Percentiles rank a stretch among this genome's conserved stretches.
Conservation (phyloP, 2,329 filamentous ascomycete genomes). For the Aspergillus udagawae region DNA sequence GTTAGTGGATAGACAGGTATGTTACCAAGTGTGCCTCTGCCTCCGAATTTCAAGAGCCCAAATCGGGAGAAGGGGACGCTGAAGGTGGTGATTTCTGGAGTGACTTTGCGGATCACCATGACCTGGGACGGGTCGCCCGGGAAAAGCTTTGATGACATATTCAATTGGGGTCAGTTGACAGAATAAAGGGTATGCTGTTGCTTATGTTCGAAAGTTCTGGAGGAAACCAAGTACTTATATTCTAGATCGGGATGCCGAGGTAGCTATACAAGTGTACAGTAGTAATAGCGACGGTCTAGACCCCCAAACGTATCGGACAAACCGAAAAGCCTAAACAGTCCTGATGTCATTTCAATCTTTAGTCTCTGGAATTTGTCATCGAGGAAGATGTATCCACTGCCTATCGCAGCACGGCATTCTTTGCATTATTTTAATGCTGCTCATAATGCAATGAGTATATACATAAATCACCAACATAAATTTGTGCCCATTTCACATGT, state of each 20-base stretch:
- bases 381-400: background rate
- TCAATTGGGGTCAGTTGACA: background rate
- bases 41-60: conserved; percentile 74
- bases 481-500: too few species aligned
- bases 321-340: background rate
- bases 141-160: conserved; percentile 48
- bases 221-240: background rate
- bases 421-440: too few species aligned
- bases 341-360: background rate
- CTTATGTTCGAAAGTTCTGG: background rate
- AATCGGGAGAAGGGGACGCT: conserved; percentile 75
- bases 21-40: conserved; percentile 75
- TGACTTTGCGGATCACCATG: conserved; percentile 84
- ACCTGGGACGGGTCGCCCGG: conserved; percentile 69
- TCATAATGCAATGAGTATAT: too few species aligned
- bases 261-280: background rate
- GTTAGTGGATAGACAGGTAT: background rate
- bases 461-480: too few species aligned
- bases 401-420: too few species aligned
- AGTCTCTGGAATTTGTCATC: background rate
- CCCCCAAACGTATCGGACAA: too few species aligned
- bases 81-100: conserved; percentile 59
- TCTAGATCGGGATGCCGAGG: background rate
- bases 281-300: background rate
- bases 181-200: background rate